Evolutionary conservation across 306 rosid species (phyloP).

Genomic region (Boehmeria nivea): DNA sequence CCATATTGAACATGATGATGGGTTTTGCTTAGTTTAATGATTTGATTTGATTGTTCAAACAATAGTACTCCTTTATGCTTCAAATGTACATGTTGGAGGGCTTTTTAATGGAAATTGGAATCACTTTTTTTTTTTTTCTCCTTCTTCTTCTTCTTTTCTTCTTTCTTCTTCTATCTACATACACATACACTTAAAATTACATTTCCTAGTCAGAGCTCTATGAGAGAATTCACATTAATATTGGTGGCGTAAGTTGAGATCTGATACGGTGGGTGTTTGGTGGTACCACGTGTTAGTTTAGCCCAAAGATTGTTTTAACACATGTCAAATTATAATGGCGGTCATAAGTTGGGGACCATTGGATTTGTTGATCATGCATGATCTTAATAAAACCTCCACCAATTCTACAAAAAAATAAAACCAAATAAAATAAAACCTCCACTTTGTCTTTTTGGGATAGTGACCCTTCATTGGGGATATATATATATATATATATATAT

Average conservation of each 20-base stretch:
- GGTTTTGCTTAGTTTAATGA: slow-evolving; percentile 18
- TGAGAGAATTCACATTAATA: slow-evolving; percentile 6
- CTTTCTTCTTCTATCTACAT: neutral
- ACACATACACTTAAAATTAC: neutral
- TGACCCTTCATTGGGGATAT: slow-evolving; percentile 27
- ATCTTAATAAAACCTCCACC: too few relatives aligned
- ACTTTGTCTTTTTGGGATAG: slow-evolving; percentile 35
- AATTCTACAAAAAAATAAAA: neutral
- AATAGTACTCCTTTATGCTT: slow-evolving; percentile 9
- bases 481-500: neutral
- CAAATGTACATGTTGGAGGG: neutral
- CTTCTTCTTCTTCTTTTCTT: neutral
- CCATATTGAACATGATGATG: slow-evolving; percentile 2
- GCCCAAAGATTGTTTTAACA: neutral
- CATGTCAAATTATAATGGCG: slow-evolving; percentile 3
- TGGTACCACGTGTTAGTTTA: slow-evolving; percentile 21
- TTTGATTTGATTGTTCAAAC: slow-evolving; percentile 40
- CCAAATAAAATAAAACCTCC: neutral
- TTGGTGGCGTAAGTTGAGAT: slow-evolving; percentile 26
- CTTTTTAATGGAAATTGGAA: slow-evolving; percentile 5
- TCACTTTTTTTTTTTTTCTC: neutral
- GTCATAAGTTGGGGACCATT: slow-evolving; percentile 3
- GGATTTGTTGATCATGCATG: neutral
- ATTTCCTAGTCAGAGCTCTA: slow-evolving; percentile 18
- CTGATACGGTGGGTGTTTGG: slow-evolving; percentile 19